Conservation (phyloP, 495 filamentous ascomycete species). For the Parachaetomium inaequale region DNA sequence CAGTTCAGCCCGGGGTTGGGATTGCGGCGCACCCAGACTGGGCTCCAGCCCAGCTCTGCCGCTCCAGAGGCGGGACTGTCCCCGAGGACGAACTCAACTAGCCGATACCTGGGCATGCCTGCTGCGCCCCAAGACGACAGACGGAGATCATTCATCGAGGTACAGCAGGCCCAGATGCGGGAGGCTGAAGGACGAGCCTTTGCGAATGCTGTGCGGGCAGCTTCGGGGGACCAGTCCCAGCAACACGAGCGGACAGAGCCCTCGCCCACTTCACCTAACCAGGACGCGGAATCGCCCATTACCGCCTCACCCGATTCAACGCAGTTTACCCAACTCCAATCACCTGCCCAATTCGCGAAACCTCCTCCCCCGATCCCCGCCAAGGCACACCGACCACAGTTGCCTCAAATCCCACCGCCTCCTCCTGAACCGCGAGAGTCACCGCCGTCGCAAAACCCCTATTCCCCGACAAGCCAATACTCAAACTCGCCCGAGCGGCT, state of each 20-base stretch:
- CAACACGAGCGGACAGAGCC: conserved; percentile 16
- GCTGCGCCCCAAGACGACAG: conserved; percentile 38
- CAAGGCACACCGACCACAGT: conserved; percentile 3
- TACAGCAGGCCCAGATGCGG: conserved; percentile 69
- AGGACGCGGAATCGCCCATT: conserved; percentile 15
- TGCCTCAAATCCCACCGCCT: conserved; percentile 11
- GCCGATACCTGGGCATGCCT: conserved; percentile 35
- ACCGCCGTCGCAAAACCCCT: conserved; percentile 14
- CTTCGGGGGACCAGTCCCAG: conserved; percentile 27
- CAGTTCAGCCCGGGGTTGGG: conserved; percentile 34
- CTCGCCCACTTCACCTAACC: conserved; percentile 14
- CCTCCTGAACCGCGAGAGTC: conserved; percentile 15
- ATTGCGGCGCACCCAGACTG: conserved; percentile 48
- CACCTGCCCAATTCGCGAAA: background rate
- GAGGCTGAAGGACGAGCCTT: conserved; percentile 68
- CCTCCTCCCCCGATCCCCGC: conserved; percentile 10
- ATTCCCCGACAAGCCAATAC: conserved; percentile 10
- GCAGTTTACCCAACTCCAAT: conserved; percentile 7
- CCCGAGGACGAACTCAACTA: conserved; percentile 25
- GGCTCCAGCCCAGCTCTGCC: conserved; percentile 36
- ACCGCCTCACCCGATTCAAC: conserved; percentile 28
- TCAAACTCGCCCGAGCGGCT: conserved; percentile 23
- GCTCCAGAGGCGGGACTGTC: conserved; percentile 29
- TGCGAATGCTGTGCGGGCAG: conserved; percentile 47
- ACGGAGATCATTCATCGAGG: conserved; percentile 48